Base-by-base conservation (phyloP, 2,329 filamentous ascomycete species). In the Fusarium secorum region DNA sequence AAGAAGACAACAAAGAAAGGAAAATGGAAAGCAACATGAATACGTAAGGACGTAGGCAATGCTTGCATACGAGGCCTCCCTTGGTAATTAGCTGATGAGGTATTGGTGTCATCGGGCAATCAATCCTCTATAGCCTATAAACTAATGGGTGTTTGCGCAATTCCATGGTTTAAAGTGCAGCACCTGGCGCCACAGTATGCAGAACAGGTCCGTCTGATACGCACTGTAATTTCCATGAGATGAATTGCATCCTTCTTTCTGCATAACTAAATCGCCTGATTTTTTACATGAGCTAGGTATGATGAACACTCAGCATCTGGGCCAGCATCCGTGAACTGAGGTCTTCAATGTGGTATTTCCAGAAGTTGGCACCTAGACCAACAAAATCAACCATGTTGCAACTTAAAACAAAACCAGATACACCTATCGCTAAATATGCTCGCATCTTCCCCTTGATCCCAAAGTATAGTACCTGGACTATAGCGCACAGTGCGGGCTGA, bases 401-500 rank as follows among this genome's bases (percentile, higher is more conserved):
- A 30, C 45, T n/a, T 18, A 17, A n/a, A 32, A 32, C 15, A 32
- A 48, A 32, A 13, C 18, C 18, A n/a, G 24, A 28, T 30, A 28
- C 44, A n/a, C 42, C 24, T 46, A 46, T 46, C 42, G 24, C 42
- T 10, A 28, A 28, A 45, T 22, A 39, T 11, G 10, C 7, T 7
- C 24, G 11, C 11, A 20, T n/a, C 26, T 11, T n/a, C 10, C 45
- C 45, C 15, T 32, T 22, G 20, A 30, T 22, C 45, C 9, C 42
- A 9, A 48, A 4, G 45, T 18, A 48, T 13, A 13, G 42, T 30
- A 30, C 62, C 49, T 44, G n/a, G 32, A 33, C 24, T 24, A 64
- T 39, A 51, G 22, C 35, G 48, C 35, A 67, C 63, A 59, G 63
- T 66, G 60, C 45, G 59, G 18, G 17, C 26, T 35, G 52, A 48